phyloP scores from a whole-genome alignment of 1,284 basidiomycete species.

The Boletellus deceptivus region DNA sequence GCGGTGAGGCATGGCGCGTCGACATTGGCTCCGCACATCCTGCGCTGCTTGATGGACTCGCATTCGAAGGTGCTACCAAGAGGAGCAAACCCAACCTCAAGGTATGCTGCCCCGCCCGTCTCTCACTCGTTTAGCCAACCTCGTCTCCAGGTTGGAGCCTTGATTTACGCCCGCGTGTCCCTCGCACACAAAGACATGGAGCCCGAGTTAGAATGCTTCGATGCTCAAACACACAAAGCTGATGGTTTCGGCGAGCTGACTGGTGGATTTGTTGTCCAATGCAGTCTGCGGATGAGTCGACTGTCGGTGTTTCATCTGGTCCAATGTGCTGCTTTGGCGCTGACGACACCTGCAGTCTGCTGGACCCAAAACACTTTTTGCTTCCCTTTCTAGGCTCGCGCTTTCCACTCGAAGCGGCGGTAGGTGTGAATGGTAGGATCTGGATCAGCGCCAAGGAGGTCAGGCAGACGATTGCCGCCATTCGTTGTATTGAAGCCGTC shows the following conservation, averaged over 20 bases:
- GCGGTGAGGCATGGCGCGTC: slow-evolving; percentile 78
- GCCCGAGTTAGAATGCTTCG: slow-evolving; percentile 85
- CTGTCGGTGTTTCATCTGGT: slow-evolving; percentile 48
- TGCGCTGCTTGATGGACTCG: slow-evolving; percentile 75
- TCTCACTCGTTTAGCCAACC: background rate
- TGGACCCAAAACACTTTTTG: slow-evolving; percentile 73
- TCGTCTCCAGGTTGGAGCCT: slow-evolving; percentile 64
- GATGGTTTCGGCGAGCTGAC: slow-evolving; percentile 84
- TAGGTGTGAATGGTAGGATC: slow-evolving; percentile 80
- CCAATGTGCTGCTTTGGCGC: slow-evolving; percentile 2
- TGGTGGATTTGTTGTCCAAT: slow-evolving; percentile 72
- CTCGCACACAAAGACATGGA: slow-evolving; percentile 89
- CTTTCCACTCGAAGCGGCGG: slow-evolving; percentile 75
- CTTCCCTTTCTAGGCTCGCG: slow-evolving; percentile 68
- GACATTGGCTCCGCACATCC: slow-evolving; percentile 80
- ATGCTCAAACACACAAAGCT: slow-evolving; percentile 79
- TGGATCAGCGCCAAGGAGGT: slow-evolving; percentile 74
- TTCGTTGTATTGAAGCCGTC: slow-evolving; percentile 69
- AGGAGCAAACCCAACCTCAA: slow-evolving; percentile 82
- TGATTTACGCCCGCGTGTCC: slow-evolving; percentile 82
- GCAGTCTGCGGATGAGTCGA: slow-evolving; percentile 76
- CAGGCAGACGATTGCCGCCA: slow-evolving; percentile 64
- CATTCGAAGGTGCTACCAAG: slow-evolving; percentile 86
- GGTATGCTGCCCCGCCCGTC: slow-evolving; percentile 37
- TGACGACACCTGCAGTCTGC: slow-evolving; percentile 49